Conservation (phyloP, 2,329 filamentous ascomycete genomes). For the Aspergillus aculeatinus region DNA sequence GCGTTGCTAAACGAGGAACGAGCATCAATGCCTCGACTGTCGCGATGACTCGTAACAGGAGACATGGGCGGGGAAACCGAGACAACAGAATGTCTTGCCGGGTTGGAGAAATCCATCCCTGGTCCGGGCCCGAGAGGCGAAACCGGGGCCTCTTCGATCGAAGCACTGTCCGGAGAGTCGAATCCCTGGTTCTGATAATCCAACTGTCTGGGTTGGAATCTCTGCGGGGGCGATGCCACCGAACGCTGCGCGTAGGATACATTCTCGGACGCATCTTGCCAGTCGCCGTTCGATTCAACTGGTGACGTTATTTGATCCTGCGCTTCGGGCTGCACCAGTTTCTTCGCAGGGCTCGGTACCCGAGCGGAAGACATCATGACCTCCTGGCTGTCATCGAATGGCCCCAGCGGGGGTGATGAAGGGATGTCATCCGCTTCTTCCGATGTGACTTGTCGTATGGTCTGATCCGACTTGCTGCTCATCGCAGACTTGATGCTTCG, state of each 20-base stretch:
- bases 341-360: slow-evolving; percentile 26
- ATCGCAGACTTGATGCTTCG: slow-evolving; percentile 21
- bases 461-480: slow-evolving; percentile 26
- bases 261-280: slow-evolving; percentile 10
- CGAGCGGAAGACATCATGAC: slow-evolving; percentile 21
- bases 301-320: slow-evolving; percentile 22
- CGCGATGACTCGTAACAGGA: slow-evolving; percentile 29
- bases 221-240: slow-evolving; percentile 32
- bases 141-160: slow-evolving; percentile 50
- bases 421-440: slow-evolving; percentile 27
- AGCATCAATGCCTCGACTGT: slow-evolving; percentile 35
- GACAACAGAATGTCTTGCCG: slow-evolving; percentile 62
- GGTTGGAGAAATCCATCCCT: slow-evolving; percentile 68
- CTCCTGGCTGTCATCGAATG: slow-evolving; percentile 23
- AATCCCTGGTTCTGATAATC: slow-evolving; percentile 53
- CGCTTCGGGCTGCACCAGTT: slow-evolving; percentile 20
- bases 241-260: slow-evolving; percentile 18
- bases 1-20: slow-evolving; percentile 57
- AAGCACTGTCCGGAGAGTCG: slow-evolving; percentile 68
- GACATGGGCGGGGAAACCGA: slow-evolving; percentile 62
- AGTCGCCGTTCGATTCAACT: slow-evolving; percentile 17
- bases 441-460: slow-evolving; percentile 38
- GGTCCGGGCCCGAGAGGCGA: slow-evolving; percentile 60
- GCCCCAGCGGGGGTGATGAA: slow-evolving; percentile 20
- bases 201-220: slow-evolving; percentile 23